Percentiles rank a stretch among this genome's conserved stretches.
These are phyloP conservation scores for Tulasnella sp. DNA, from an alignment of 768 basidiomycete species.

Conservation along the genomic window DNA sequence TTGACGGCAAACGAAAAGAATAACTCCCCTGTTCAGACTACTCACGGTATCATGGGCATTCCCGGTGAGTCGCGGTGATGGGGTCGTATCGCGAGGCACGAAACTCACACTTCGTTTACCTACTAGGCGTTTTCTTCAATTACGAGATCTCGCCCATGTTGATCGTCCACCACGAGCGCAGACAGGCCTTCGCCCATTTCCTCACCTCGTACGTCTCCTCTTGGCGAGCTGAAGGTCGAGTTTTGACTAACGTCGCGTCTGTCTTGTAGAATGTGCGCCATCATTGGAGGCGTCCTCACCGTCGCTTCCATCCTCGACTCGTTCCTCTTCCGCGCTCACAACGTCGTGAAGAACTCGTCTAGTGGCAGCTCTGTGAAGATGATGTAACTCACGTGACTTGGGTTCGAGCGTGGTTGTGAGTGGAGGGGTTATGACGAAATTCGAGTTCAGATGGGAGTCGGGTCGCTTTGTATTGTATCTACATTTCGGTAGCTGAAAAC, in stretches of 20 bases:
- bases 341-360: conserved; percentile 61
- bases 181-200: conserved; percentile 97
- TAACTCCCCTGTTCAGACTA: conserved; percentile 44
- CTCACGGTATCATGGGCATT: conserved; percentile 68
- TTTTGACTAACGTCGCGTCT: neutral
- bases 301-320: conserved; percentile 87
- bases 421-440: neutral
- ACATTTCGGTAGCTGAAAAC: neutral
- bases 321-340: conserved; percentile 75
- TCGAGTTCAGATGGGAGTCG: neutral
- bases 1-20: conserved; percentile 47
- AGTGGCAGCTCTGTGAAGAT: conserved; percentile 18
- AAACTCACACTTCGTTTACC: conserved; percentile 12
- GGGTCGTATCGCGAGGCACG: too few relatives aligned
- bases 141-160: conserved; percentile 97
- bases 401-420: neutral
- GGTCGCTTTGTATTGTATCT: neutral
- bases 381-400: conserved; percentile 13
- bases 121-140: conserved; percentile 76
- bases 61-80: conserved; percentile 46
- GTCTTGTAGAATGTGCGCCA: conserved; percentile 77
- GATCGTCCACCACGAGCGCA: conserved; percentile 82
- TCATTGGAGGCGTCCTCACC: conserved; percentile 94
- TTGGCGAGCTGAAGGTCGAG: conserved; percentile 6
- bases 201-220: conserved; percentile 75